A percentile compares a stretch with the other conserved stretches of the same genome.
Conservation (phyloP, 108 stramenopile genomes). For the Conticribra weissflogii region DNA sequence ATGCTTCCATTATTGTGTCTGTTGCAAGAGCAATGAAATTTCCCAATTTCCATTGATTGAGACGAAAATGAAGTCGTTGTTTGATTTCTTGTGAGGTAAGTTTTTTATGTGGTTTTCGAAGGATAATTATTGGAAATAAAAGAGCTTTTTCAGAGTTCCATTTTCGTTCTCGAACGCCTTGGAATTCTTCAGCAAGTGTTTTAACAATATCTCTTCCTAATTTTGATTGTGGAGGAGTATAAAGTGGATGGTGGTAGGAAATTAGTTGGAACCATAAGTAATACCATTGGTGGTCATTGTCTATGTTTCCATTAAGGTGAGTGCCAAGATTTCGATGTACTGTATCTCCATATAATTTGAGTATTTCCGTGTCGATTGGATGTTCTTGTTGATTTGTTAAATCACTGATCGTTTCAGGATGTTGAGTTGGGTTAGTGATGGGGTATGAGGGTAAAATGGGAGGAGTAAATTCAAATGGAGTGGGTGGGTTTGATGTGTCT, state of each 20-base stretch:
- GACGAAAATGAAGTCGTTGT: neutral
- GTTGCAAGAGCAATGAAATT: slow-evolving; percentile 4
- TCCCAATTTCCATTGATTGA: slow-evolving; percentile 11
- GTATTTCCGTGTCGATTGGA: neutral
- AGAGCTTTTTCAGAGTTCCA: slow-evolving; percentile 17
- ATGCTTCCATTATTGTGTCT: neutral
- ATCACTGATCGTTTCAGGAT: no score
- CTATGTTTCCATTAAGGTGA: neutral
- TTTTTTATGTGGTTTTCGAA: neutral
- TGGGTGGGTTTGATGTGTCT: no score
- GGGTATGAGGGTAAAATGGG: no score
- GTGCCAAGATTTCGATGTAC: neutral
- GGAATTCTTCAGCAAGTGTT: neutral
- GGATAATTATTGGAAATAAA: neutral
- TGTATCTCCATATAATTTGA: slow-evolving; percentile 1
- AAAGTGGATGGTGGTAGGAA: neutral
- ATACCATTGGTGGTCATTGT: neutral
- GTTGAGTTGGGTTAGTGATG: no score
- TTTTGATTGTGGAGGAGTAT: neutral
- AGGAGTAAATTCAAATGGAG: no score
- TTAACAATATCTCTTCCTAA: neutral
- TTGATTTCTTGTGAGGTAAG: slow-evolving; percentile 3
- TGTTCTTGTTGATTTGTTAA: neutral
- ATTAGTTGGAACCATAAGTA: no score
- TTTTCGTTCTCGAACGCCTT: slow-evolving; percentile 6